A percentile compares a stretch with the other conserved stretches of the same genome.
Conservation (phyloP, 208 protist genomes). For the Leishmania lainsoni region DNA sequence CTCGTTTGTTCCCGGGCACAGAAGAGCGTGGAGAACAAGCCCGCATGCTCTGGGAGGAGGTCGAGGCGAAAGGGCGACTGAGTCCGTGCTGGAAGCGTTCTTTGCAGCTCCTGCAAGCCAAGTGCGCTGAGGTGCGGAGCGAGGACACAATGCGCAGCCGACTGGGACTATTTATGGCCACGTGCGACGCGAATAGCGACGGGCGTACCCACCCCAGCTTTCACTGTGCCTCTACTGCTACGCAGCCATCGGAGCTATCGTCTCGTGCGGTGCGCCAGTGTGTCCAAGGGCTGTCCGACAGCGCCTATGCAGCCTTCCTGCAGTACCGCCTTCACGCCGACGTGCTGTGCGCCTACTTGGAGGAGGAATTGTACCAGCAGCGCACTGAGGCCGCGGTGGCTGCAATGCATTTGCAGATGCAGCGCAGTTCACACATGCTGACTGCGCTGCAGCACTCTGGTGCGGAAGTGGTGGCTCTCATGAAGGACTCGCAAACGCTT, state of each 20-base stretch:
- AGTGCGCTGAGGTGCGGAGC: constrained; percentile 46
- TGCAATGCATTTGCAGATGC: constrained; percentile 47
- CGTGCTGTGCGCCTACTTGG: constrained; percentile 79
- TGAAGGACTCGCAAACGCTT: constrained; percentile 24
- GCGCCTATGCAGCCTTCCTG: constrained; percentile 72
- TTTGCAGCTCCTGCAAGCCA: constrained; percentile 41
- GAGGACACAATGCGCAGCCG: constrained; percentile 67
- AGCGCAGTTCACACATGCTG: constrained; percentile 40
- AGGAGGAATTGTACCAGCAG: constrained; percentile 88
- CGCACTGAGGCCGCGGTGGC: constrained; percentile 76
- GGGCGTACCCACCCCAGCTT: constrained; percentile 46
- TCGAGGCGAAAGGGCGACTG: constrained; percentile 54
- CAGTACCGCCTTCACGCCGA: constrained; percentile 89
- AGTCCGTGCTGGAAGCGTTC: constrained; percentile 80
- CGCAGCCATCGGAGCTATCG: constrained; percentile 9
- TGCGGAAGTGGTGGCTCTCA: constrained; percentile 27
- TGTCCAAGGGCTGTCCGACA: constrained; percentile 58
- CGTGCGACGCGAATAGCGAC: constrained; percentile 74
- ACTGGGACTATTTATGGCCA: constrained; percentile 75
- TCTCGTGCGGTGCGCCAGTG: constrained; percentile 33
- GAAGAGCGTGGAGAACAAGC: constrained; percentile 24
- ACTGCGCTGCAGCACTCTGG: constrained; percentile 37
- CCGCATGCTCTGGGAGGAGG: constrained; percentile 43
- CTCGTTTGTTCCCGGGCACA: constrained; percentile 2
- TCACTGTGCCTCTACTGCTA: constrained; percentile 21